A percentile compares a stretch with the other conserved stretches of the same genome.
Conservation (phyloP, 139 green algal species). For the Closterium sp. region DNA sequence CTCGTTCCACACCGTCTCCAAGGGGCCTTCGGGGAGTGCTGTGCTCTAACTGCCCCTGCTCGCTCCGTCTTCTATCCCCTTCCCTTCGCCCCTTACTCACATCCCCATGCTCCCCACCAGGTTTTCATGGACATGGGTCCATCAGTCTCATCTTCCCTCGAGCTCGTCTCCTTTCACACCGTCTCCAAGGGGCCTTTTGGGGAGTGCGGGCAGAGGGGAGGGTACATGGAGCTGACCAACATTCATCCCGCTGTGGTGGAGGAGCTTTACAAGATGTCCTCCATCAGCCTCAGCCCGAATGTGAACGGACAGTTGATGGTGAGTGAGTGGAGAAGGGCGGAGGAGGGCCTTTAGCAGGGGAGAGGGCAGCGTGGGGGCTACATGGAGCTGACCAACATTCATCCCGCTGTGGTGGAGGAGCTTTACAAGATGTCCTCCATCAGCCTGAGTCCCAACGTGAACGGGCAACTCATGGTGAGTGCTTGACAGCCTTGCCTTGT, state of each 20-base stretch:
- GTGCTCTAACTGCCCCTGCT: slow-evolving; percentile 56
- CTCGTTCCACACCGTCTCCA: slow-evolving; percentile 56
- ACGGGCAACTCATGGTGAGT: too few relatives aligned
- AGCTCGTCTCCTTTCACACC: slow-evolving; percentile 79
- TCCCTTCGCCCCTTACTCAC: too few relatives aligned
- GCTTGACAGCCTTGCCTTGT: too few relatives aligned
- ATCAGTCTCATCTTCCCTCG: too few relatives aligned
- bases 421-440: too few relatives aligned
- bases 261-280: slow-evolving; percentile 86
- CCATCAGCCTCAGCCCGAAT: slow-evolving; percentile 92
- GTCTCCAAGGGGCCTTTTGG: slow-evolving; percentile 85
- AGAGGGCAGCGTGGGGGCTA: slow-evolving; percentile 91
- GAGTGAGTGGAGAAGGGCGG: too few relatives aligned
- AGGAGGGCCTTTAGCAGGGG: too few relatives aligned
- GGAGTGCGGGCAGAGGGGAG: slow-evolving; percentile 82
- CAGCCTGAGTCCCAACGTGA: too few relatives aligned
- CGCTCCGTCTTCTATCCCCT: too few relatives aligned
- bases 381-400: slow-evolving; percentile 85
- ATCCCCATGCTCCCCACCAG: slow-evolving; percentile 41
- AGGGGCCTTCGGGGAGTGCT: slow-evolving; percentile 85
- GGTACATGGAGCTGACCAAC: slow-evolving; percentile 85
- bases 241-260: slow-evolving; percentile 69
- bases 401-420: too few relatives aligned
- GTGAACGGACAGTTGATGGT: slow-evolving; percentile 43
- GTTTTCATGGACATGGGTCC: too few relatives aligned